phyloP scores from a whole-genome alignment of 176 grass and related monocot genomes.

The Bothriochloa decipiens region DNA sequence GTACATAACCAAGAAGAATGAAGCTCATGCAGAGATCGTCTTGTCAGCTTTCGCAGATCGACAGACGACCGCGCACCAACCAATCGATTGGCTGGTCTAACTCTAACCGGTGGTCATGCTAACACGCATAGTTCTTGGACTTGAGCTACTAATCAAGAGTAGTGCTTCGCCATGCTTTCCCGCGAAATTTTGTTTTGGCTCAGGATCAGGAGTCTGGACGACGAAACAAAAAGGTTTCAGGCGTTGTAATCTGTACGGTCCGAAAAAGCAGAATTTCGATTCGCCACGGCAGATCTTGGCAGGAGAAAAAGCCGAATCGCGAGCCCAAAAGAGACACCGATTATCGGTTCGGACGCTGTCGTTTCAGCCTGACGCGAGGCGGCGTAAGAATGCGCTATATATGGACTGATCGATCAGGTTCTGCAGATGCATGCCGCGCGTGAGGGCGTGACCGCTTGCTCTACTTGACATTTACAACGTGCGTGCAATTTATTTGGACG shows the following conservation, averaged over 20 bases:
- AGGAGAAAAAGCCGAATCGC: constrained; percentile 3
- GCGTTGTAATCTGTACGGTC: not conserved
- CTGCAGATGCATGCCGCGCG: no score
- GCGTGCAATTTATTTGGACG: not conserved
- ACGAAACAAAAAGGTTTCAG: not conserved
- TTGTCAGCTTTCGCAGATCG: not conserved
- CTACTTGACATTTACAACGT: not conserved
- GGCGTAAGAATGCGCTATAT: not conserved
- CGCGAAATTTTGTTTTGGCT: no score
- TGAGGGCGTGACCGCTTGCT: no score
- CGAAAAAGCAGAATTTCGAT: constrained; percentile 37
- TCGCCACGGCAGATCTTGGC: constrained; percentile 43
- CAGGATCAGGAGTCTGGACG: no score
- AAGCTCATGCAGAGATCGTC: not conserved
- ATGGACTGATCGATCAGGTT: no score
- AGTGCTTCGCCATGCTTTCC: not conserved
- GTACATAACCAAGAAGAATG: no score
- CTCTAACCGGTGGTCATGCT: no score
- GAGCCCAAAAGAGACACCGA: constrained; percentile 3
- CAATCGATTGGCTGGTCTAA: no score
- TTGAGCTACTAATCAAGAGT: no score
- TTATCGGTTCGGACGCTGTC: constrained; percentile 27
- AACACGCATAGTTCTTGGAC: no score
- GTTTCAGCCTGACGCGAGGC: constrained; percentile 1
- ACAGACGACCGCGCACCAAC: not conserved